Percentiles rank a stretch among this genome's conserved stretches.
These are phyloP conservation scores for Elaeagnus macrophylla DNA, from an alignment of 306 rosid genomes.

Conservation along the genomic window DNA sequence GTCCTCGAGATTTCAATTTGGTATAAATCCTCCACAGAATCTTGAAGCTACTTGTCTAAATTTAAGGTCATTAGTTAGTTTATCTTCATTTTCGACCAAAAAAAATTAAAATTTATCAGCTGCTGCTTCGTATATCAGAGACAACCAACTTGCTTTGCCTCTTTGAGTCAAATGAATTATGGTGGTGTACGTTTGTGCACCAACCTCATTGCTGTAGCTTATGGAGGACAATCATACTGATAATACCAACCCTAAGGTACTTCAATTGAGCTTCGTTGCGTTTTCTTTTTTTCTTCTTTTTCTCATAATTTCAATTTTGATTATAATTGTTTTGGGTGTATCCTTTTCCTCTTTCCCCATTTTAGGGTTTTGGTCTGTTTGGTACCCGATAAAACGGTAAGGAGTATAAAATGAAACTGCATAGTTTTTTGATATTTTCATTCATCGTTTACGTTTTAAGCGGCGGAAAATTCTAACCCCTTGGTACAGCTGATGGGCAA, in stretches of 20 bases:
- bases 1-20: background rate
- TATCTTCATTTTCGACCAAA: background rate
- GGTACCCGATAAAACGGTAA: no score
- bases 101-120: background rate
- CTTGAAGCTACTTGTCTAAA: background rate
- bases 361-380: no score
- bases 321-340: background rate
- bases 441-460: no score
- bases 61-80: no score
- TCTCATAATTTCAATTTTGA: background rate
- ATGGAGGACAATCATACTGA: constrained; percentile 34
- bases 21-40: background rate
- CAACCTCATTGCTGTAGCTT: constrained; percentile 16
- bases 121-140: constrained; percentile 6
- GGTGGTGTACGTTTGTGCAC: constrained; percentile 10
- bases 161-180: constrained; percentile 31
- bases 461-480: no score
- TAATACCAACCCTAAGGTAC: constrained; percentile 28
- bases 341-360: background rate
- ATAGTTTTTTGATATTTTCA: no score
- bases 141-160: background rate
- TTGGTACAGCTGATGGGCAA: no score
- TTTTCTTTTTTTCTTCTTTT: background rate
- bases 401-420: no score
- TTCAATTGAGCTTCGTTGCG: background rate